Evolutionary conservation across 2,329 filamentous ascomycete species (phyloP).

Genomic region (Capronia coronata): DNA sequence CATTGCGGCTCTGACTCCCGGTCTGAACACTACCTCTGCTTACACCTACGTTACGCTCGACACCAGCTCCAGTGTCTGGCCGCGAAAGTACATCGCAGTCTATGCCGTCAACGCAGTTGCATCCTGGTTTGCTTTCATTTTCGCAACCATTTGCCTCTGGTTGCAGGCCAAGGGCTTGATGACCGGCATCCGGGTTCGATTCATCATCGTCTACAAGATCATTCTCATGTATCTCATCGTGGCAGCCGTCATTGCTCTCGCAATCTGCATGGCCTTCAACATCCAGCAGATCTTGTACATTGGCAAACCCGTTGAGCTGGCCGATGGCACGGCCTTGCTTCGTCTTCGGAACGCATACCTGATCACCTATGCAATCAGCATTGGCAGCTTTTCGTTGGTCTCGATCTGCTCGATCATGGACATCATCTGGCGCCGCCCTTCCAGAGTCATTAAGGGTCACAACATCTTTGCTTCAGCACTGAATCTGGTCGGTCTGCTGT

Average conservation of each 20-base stretch:
- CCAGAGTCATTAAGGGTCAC: conserved; percentile 10
- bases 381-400: conserved; percentile 20
- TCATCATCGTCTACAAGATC: conserved; percentile 8
- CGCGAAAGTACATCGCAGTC: conserved; percentile 10
- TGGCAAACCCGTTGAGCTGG: background rate
- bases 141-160: conserved; percentile 20
- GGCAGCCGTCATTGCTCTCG: conserved; percentile 9
- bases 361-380: conserved; percentile 11
- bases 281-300: conserved; percentile 13
- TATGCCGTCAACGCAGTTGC: conserved; percentile 8
- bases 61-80: conserved; percentile 14
- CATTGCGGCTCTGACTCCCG: conserved; percentile 15
- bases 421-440: conserved; percentile 19
- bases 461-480: conserved; percentile 19
- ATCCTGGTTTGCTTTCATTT: conserved; percentile 16
- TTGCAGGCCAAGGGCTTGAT: conserved; percentile 21
- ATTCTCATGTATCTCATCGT: conserved; percentile 15
- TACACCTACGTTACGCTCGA: conserved; percentile 19
- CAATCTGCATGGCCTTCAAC: conserved; percentile 9
- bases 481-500: conserved; percentile 21
- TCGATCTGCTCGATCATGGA: conserved; percentile 16
- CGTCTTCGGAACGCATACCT: conserved; percentile 11
- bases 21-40: conserved; percentile 13
- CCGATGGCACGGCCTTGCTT: background rate
- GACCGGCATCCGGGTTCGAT: conserved; percentile 12